Base-by-base conservation (phyloP, 495 filamentous ascomycete species). In the Filosporella fistucella region DNA sequence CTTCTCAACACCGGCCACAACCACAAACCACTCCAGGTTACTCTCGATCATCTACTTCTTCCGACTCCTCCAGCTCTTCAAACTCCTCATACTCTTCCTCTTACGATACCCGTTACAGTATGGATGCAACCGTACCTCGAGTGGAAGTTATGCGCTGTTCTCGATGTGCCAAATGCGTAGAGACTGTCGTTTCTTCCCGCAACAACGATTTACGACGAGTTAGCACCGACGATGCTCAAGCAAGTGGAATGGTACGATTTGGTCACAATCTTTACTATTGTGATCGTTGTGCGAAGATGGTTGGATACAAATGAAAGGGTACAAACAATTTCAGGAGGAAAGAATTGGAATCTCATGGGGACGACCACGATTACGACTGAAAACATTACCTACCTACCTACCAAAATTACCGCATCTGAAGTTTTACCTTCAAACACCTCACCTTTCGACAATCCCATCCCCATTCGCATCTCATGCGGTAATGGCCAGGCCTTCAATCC, bases 231-330 rank as follows among this genome's bases (percentile, higher is more conserved):
- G 72, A 79, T 59, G 68, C 66, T 17, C 68, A 53, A 33, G 63
- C 72, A 8, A 61, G 60, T 24, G 80, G 77, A 14, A 82, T 81
- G 61, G 78, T 89, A 6, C 76, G 77, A 40, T 84, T 88, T 53
- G 82, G 83, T 22, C 83, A 82, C 68, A 88, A 88, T 56, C 82
- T 85, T 42, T 89, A 88, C 63, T 89, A 89, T 60, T 89, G 85
- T 67, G 77, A 73, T 44, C 78, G 84, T 23, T 89, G 85, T 62
- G 84, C 85, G 16, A 74, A 74, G 42, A 80, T 85, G 60, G 82
- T 86, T 21, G 85, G 85, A 51, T 89, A 79, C 48, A 75, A 74
- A 39, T 86, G 80, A 86, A 49, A 16, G 14, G 16, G n/a, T 17
- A 11, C n/a, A 13, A 9, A 9, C 12, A 16, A 16, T 4, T 2